Base-by-base conservation (phyloP, 345 rosid species). In the Ailanthus altissimus region DNA sequence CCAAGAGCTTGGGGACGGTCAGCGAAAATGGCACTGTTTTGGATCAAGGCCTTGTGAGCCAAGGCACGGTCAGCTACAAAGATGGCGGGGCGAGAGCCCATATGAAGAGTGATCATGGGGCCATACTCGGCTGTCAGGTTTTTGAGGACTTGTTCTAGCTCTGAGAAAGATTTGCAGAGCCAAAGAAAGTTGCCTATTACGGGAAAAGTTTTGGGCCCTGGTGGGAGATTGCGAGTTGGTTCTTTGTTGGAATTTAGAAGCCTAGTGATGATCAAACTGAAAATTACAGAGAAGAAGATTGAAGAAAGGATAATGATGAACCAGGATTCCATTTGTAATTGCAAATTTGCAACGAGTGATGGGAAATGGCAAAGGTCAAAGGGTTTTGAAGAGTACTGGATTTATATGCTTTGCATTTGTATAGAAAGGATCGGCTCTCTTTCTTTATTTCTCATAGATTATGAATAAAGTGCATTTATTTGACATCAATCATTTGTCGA, bases 21-120 rank as follows among this genome's bases (percentile, higher is more conserved):
- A 12, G 74, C 45, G 21, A 70, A 70, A n/a, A 51, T 40, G 42
- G 61, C 61, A 21, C 74, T 62, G 45, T 67, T 45, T 67, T 67
- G 71, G 8, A 67, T 43, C 53, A 67, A 45, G 23, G 71, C 71
- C 71, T 67, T 6, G 53, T 67, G 71, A 43, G 71, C 54, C 28
- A 45, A 21, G 54, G 53, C 21, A n/a, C 47, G 71, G 14, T 42
- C 50, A 11, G 51, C 6, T 20, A 67, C 54, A n/a, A 67, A 67
- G 32, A 67, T 67, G 32, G 71, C 28, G 5, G 51, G 51, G 32
- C n/a, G 53, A 43, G 36, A 21, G 18, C 71, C 51, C 20, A 67
- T 64, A 8, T 6, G 49, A 23, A 64, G 47, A n/a, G 68, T 64
- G 13, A 64, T 42, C 20, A 64, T 40, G 10, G 68, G 68, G 46